Evolutionary conservation across 2,329 filamentous ascomycete species (phyloP), one percentile per base, ranked within the genome.

Genomic region (Fusarium ambrosium): DNA sequence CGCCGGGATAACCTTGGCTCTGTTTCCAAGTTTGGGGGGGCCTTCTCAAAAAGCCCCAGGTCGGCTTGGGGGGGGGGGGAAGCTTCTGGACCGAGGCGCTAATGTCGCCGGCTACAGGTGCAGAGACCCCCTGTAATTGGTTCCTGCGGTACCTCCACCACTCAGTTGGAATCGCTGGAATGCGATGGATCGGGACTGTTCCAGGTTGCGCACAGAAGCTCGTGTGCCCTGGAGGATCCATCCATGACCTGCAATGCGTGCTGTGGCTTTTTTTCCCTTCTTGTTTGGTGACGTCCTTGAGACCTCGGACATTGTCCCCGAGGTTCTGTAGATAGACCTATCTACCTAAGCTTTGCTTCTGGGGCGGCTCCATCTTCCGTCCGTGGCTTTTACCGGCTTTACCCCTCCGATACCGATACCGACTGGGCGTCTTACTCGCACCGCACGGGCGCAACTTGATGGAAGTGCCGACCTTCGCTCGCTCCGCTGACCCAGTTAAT

Each of bases 1-100:
- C 77, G 69, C 77, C 64, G 75, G 77, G 75, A 75, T 76, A 76
- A 76, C 76, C 74, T 77, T 77, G 76, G 76, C 41, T 75, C 43
- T 14, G 43, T n/a, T 53, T 53, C 24, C 48, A 29, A n/a, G 45
- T 69, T 77, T 64, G 66, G 48, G 45, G 62, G 53, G 62, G 65
- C 58, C 60, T 72, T 55, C 43, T 48, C 62, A 75, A 75, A 67
- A 75, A 70, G 64, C 68, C 64, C 64, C 60, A 64, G 71, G 61
- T 14, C 43, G 43, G 43, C 61, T 66, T 74, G 55, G 68, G 45
- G 22, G 68, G 45, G 22, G 16, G 24, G 18, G n/a, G 10, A 22
- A 29, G 65, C 74, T 70, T 68, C 63, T 72, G 68, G 65, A 66
- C 70, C 64, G 73, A 77, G 75, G 69, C 75, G 71, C 75, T 77